Conservation (phyloP, 257 asterid species). For the Petunia axillaris region DNA sequence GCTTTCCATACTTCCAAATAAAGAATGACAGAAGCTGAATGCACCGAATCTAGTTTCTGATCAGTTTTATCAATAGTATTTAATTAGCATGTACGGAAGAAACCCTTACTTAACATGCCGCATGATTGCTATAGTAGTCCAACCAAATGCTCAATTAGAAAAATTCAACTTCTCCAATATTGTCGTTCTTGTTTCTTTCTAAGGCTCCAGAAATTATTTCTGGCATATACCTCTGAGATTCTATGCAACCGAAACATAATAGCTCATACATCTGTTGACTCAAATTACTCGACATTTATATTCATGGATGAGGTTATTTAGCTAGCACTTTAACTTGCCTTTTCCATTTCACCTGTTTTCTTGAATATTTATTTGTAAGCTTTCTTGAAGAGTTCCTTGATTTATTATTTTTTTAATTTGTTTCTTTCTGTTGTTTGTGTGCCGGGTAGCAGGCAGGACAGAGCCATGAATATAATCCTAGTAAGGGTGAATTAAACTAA, state of each 20-base stretch:
- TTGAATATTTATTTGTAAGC: neutral
- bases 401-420: neutral
- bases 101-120: neutral
- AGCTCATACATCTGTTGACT: neutral
- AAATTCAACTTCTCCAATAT: neutral
- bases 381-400: neutral
- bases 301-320: neutral
- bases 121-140: neutral
- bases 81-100: too few species aligned
- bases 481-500: too few species aligned
- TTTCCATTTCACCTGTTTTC: neutral
- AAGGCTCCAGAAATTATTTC: neutral
- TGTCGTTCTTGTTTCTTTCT: conserved; percentile 3
- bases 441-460: too few species aligned
- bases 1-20: too few species aligned
- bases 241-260: neutral
- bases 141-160: neutral
- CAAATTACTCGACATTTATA: neutral
- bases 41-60: too few species aligned
- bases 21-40: too few species aligned
- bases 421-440: neutral
- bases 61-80: too few species aligned
- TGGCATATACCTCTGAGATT: neutral
- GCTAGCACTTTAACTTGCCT: neutral
- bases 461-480: too few species aligned